A percentile compares a stretch with the other conserved stretches of the same genome.
Conservation (phyloP, 345 rosid species). For the Leavenworthia alabamica region DNA sequence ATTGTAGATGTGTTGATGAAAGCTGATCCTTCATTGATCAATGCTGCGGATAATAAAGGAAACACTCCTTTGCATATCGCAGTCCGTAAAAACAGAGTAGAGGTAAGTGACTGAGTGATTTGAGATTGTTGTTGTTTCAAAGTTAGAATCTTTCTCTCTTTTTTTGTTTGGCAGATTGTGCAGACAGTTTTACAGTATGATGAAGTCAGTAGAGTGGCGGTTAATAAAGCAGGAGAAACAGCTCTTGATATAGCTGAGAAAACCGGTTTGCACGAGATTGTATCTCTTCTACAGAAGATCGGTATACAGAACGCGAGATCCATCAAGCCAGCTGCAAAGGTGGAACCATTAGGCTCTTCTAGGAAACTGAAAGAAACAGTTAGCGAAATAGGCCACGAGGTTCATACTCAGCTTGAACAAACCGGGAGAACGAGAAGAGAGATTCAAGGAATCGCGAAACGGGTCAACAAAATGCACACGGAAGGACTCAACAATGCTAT, state of each 20-base stretch:
- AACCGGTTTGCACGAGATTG: conserved; percentile 38
- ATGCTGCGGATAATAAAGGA: conserved; percentile 67
- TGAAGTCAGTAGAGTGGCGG: conserved; percentile 42
- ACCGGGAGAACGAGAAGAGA: conserved; percentile 59
- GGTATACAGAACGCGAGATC: conserved; percentile 54
- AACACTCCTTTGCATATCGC: conserved; percentile 83
- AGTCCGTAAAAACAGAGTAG: conserved; percentile 53
- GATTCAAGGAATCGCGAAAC: conserved; percentile 73
- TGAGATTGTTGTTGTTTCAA: background rate
- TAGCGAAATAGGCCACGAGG: conserved; percentile 83
- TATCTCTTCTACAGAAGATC: conserved; percentile 42
- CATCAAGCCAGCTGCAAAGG: conserved; percentile 34
- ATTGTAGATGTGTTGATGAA: conserved; percentile 50
- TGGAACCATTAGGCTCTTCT: conserved; percentile 32
- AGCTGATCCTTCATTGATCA: conserved; percentile 43
- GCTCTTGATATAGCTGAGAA: conserved; percentile 73
- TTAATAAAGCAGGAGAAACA: conserved; percentile 68
- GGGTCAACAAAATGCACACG: conserved; percentile 64
- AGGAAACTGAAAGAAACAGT: conserved; percentile 73
- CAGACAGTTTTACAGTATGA: conserved; percentile 33
- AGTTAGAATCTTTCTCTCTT: background rate
- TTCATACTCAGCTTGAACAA: conserved; percentile 71
- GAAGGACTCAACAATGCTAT: conserved; percentile 95
- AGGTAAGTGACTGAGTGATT: conserved; percentile 38
- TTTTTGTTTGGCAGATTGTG: conserved; percentile 52